Conservation (phyloP, 768 basidiomycete species). For the Dioszegia hungarica region DNA sequence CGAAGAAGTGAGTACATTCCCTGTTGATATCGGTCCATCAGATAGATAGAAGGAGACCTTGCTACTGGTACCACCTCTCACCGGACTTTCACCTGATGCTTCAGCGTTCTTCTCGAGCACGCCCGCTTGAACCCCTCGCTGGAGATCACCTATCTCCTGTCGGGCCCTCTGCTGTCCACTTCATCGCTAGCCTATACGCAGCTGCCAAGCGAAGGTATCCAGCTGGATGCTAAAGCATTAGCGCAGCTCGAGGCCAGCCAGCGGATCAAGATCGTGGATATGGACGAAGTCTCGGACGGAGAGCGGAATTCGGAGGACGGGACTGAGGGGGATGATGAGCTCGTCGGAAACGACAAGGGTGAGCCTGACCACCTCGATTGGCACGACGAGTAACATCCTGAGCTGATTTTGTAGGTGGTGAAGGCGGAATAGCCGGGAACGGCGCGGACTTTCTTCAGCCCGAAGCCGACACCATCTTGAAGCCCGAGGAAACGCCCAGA, state of each 20-base stretch:
- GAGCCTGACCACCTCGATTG: neutral
- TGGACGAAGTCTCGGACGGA: slow-evolving; percentile 37
- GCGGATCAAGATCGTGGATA: slow-evolving; percentile 32
- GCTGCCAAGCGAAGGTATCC: slow-evolving; percentile 7
- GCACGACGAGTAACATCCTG: too few relatives aligned
- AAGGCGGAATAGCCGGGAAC: slow-evolving; percentile 9
- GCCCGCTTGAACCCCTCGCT: slow-evolving; percentile 12
- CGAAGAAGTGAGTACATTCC: slow-evolving; percentile 36
- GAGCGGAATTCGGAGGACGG: slow-evolving; percentile 37
- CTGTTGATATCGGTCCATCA: too few relatives aligned
- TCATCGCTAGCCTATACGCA: slow-evolving; percentile 18
- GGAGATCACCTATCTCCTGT: slow-evolving; percentile 33
- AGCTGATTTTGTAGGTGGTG: neutral
- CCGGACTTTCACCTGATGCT: neutral
- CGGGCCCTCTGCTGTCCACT: slow-evolving; percentile 20
- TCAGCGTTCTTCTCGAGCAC: slow-evolving; percentile 14
- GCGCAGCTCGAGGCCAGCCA: slow-evolving; percentile 8
- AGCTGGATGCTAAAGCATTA: slow-evolving; percentile 10
- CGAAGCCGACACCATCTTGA: slow-evolving; percentile 1
- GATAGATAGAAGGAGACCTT: too few relatives aligned
- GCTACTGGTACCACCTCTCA: too few relatives aligned
- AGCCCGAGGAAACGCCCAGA: neutral
- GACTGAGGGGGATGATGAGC: slow-evolving; percentile 8
- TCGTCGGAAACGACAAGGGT: slow-evolving; percentile 13
- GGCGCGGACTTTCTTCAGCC: neutral